Conservation (phyloP, 345 rosid species). For the Murraya koenigii region DNA sequence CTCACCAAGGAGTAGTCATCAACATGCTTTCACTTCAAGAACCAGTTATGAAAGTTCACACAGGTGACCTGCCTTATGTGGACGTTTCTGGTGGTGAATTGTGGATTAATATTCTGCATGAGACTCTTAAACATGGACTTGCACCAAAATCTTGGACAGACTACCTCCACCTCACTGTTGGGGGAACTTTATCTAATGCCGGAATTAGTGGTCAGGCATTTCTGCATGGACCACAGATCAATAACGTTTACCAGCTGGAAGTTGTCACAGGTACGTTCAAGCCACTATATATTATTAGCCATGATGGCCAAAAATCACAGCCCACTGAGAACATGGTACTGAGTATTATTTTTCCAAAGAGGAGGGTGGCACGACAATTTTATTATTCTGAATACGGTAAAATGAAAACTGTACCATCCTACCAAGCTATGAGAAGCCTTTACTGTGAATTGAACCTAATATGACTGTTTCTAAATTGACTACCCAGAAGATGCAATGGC, state of each 20-base stretch:
- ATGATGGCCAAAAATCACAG: background rate
- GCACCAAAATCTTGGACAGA: constrained; percentile 98
- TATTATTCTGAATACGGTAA: background rate
- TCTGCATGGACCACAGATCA: constrained; percentile 84
- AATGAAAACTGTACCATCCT: constrained; percentile 15
- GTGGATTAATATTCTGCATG: constrained; percentile 81
- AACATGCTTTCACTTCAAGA: constrained; percentile 69
- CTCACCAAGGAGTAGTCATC: constrained; percentile 77
- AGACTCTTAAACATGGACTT: constrained; percentile 74
- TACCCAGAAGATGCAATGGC: background rate
- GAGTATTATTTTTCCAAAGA: background rate
- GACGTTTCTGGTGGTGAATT: constrained; percentile 90
- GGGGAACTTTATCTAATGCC: constrained; percentile 89
- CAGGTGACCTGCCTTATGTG: constrained; percentile 54
- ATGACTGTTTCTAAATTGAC: background rate
- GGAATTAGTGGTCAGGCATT: constrained; percentile 98
- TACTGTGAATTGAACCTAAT: background rate
- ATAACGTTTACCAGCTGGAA: constrained; percentile 78
- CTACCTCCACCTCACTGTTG: constrained; percentile 87
- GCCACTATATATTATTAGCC: constrained; percentile 12
- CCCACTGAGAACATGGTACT: background rate
- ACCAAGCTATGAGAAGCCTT: background rate
- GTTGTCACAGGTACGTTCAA: constrained; percentile 74
- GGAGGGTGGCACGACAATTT: constrained; percentile 2
- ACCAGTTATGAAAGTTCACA: constrained; percentile 40